A percentile compares a stretch with the other conserved stretches of the same genome.
Evolutionary conservation across 2,329 filamentous ascomycete species (phyloP).

Genomic region (Beauveria varroae): DNA sequence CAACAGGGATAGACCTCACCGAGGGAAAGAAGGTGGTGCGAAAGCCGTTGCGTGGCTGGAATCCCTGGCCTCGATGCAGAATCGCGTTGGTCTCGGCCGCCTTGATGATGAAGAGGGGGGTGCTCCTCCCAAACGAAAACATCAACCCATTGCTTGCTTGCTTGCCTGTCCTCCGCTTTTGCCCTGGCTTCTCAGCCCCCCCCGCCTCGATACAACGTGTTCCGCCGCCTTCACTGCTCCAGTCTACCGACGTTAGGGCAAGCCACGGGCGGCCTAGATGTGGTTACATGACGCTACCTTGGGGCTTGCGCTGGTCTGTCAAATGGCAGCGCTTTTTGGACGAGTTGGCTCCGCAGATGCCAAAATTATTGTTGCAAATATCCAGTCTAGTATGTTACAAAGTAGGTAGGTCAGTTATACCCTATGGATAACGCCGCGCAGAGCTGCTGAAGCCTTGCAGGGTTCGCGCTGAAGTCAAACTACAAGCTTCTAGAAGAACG

Average conservation of each 20-base stretch:
- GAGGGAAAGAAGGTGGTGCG: neutral
- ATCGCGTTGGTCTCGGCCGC: neutral
- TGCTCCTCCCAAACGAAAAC: neutral
- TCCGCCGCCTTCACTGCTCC: too few species aligned
- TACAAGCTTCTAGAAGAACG: neutral
- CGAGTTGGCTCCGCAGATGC: neutral
- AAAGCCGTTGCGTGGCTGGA: slow-evolving; percentile 2
- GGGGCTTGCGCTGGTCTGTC: neutral
- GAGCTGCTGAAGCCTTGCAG: slow-evolving; percentile 6
- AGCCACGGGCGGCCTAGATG: neutral
- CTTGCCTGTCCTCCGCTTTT: neutral
- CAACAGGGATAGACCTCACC: neutral
- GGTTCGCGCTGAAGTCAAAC: neutral
- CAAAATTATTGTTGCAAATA: neutral
- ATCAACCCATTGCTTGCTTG: neutral
- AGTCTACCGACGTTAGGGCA: neutral
- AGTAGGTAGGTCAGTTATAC: neutral
- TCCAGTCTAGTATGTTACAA: neutral
- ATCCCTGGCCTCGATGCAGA: slow-evolving; percentile 2
- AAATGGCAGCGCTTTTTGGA: neutral
- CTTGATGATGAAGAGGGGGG: neutral
- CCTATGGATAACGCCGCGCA: neutral
- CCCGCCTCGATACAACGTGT: too few species aligned
- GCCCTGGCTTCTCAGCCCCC: too few species aligned
- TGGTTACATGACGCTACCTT: neutral